Percentiles rank a stretch among this genome's conserved stretches.
phyloP scores from a whole-genome alignment of 2,329 filamentous ascomycete species.

The Fonsecaea pedrosoi region DNA sequence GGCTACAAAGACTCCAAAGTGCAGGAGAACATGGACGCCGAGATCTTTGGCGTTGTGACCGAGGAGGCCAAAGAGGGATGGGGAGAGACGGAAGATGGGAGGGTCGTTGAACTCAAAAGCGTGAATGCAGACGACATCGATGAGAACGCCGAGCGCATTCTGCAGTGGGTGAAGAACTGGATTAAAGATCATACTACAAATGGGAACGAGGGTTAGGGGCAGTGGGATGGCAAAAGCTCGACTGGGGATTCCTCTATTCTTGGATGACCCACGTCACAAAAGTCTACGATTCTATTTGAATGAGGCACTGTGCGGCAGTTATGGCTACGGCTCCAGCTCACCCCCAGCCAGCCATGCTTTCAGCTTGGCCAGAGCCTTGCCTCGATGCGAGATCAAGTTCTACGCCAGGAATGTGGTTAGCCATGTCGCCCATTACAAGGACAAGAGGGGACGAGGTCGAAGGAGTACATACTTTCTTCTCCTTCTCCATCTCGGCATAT shows the following conservation, averaged over 20 bases:
- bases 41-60: conserved; percentile 95
- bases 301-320: not conserved
- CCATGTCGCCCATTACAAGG: not conserved
- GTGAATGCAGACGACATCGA: conserved; percentile 86
- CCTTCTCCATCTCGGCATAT: conserved; percentile 92
- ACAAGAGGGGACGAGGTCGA: not conserved
- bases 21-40: conserved; percentile 93
- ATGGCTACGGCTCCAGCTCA: conserved; percentile 35
- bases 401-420: conserved; percentile 31
- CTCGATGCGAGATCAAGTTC: conserved; percentile 92
- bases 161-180: conserved; percentile 83
- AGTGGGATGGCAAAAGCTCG: not conserved
- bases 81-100: conserved; percentile 63
- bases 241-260: not conserved
- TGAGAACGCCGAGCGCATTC: conserved; percentile 81
- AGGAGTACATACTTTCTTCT: conserved; percentile 73
- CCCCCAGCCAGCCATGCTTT: conserved; percentile 75
- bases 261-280: not conserved
- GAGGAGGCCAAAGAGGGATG: conserved; percentile 90
- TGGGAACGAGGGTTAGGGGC: conserved; percentile 10
- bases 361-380: conserved; percentile 84
- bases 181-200: conserved; percentile 59
- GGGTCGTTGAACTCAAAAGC: conserved; percentile 87
- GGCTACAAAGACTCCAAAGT: conserved; percentile 86
- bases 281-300: not conserved